Evolutionary conservation across 2,329 filamentous ascomycete species (phyloP).

Genomic region (Annulohypoxylon truncatum): DNA sequence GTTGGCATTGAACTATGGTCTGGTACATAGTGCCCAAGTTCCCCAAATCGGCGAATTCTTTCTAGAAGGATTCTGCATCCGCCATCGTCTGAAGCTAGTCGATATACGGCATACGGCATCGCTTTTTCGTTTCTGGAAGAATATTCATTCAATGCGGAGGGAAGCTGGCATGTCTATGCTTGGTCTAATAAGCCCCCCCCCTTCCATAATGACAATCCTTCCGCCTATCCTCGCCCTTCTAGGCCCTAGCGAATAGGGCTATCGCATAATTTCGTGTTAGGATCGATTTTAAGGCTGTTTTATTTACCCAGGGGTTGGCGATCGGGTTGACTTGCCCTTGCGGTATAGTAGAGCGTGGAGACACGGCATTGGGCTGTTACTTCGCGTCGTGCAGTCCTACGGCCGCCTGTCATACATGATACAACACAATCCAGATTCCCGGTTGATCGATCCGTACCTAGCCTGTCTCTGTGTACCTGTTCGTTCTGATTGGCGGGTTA

Average conservation of each 20-base stretch:
- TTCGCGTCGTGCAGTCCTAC: conserved; percentile 24
- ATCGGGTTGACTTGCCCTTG: conserved; percentile 17
- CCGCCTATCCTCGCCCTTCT: conserved; percentile 6
- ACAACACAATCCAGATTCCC: conserved; percentile 33
- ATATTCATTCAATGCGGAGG: conserved; percentile 1
- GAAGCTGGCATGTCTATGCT: conserved; percentile 5
- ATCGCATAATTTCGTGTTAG: conserved; percentile 6
- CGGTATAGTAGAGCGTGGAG: conserved; percentile 7
- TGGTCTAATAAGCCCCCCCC: conserved; percentile 7
- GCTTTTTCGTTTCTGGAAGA: conserved; percentile 19
- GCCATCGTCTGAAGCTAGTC: conserved; percentile 34
- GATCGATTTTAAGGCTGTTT: conserved; percentile 15
- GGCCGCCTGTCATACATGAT: conserved; percentile 37
- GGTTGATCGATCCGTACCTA: conserved; percentile 28
- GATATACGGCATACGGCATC: conserved; percentile 16
- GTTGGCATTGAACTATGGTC: not conserved
- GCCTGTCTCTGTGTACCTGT: not conserved
- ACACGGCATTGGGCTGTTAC: conserved; percentile 29
- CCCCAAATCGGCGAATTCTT: conserved; percentile 21
- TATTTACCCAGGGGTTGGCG: conserved; percentile 10
- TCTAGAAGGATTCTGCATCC: conserved; percentile 42
- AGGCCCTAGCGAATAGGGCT: not conserved
- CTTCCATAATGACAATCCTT: conserved; percentile 8
- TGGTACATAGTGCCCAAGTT: not conserved
- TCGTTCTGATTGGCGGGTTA: conserved; percentile 24